Base-by-base conservation (phyloP, 176 grass and related monocot genomes). In the Avena sativa region DNA sequence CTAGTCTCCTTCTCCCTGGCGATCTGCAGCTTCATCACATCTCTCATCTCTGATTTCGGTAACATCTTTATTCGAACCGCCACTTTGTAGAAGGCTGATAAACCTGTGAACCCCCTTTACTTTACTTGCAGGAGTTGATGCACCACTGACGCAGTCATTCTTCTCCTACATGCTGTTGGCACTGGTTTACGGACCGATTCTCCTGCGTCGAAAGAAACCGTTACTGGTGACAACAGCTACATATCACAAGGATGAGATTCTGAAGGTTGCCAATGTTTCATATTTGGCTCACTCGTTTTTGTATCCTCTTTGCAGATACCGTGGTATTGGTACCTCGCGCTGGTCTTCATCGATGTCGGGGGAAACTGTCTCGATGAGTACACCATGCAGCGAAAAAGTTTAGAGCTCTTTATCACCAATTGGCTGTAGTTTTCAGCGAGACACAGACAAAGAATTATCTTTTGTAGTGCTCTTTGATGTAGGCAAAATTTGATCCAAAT, bases 271-370 rank as follows among this genome's bases (percentile, higher is more conserved):
- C 17, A 15, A 19, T 19, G 55, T 40, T 82, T 86, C 46, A 44
- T 3, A 15, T 26, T 14, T 23, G n/a, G 4, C 21, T 60, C 6
- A 46, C 61, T 74, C 10, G 49, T 25, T 48, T n/a, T 53, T 64
- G 66, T 13, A 7, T 17, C 28, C 0, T 49, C 13, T 17, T 79
- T 91, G 76, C 87, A 95, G 93, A 80, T 91, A 74, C 73, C 81
- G 34, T 95, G 94, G 91, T 95, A 95, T 19, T 93, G 89, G 91
- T 95, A 95, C 15, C 2, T 91, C 14, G 88, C 36, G 40, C 32
- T 95, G 70, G 90, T 84, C 43, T 47, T 92, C 72, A 81, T 87
- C 55, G 93, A 95, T 73, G 90, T 91, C 9, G 86, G 87, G 49
- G 90, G 74, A 71, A 95, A 92, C 75, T 95, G 68, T 78, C 84